Conservation (phyloP, 2,329 filamentous ascomycete species). For the Mariannaea elegans region DNA sequence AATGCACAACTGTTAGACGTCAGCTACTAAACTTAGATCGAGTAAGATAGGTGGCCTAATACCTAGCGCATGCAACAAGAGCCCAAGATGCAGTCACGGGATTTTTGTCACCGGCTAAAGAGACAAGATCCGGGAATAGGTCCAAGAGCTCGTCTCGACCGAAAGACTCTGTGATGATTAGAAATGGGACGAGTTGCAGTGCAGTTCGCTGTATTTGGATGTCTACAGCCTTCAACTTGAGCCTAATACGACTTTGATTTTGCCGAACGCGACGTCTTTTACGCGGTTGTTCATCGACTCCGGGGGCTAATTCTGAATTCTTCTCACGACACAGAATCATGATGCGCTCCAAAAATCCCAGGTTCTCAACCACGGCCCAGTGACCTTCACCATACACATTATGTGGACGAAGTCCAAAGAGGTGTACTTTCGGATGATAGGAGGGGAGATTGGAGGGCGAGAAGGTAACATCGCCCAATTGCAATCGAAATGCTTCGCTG, state of each 20-base stretch:
- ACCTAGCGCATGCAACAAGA: conserved; percentile 84
- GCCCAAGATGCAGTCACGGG: conserved; percentile 78
- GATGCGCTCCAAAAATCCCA: conserved; percentile 66
- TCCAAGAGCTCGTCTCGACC: conserved; percentile 61
- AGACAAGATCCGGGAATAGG: conserved; percentile 66
- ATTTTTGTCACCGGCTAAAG: conserved; percentile 75
- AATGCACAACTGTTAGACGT: conserved; percentile 45
- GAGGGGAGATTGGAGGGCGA: conserved; percentile 52
- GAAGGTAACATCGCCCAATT: conserved; percentile 79
- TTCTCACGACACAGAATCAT: conserved; percentile 44
- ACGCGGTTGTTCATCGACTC: conserved; percentile 57
- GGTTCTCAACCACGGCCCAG: conserved; percentile 67
- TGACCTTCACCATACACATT: conserved; percentile 64
- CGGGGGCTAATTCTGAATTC: conserved; percentile 33
- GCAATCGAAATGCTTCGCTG: conserved; percentile 75
- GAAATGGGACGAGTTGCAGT: conserved; percentile 67
- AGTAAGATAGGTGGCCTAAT: conserved; percentile 26
- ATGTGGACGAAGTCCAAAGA: conserved; percentile 64
- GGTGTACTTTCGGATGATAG: conserved; percentile 56
- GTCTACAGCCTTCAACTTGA: conserved; percentile 58
- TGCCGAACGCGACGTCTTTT: conserved; percentile 60
- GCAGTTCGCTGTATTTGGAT: conserved; percentile 58
- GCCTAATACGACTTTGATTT: conserved; percentile 56
- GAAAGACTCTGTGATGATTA: conserved; percentile 57
- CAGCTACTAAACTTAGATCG: conserved; percentile 24